Evolutionary conservation across 2,329 filamentous ascomycete species (phyloP).

Genomic region (Trichophaea hybrida): DNA sequence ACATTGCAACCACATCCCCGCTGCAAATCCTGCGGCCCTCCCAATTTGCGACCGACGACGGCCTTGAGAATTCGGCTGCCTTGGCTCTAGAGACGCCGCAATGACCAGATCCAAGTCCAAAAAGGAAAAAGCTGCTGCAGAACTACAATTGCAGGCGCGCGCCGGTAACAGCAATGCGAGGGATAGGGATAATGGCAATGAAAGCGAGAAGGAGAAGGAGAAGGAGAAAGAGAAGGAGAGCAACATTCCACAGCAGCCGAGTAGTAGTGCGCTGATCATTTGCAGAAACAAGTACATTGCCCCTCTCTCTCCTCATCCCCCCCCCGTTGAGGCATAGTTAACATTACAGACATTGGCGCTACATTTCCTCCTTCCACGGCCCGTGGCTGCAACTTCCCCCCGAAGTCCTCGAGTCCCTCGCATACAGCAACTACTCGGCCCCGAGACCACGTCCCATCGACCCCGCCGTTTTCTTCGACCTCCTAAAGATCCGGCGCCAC

Average conservation of each 20-base stretch:
- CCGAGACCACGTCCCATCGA: conserved; percentile 64
- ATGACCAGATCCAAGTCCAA: not conserved
- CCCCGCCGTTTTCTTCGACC: conserved; percentile 66
- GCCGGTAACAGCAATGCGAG: not conserved
- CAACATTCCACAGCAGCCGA: not conserved
- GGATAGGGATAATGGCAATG: not conserved
- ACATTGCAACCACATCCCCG: too few species aligned
- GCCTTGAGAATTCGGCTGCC: too few species aligned
- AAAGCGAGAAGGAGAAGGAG: not conserved
- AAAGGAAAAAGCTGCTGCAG: not conserved
- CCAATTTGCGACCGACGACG: too few species aligned
- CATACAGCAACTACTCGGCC: conserved; percentile 64
- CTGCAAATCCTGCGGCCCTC: too few species aligned
- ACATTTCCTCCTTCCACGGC: conserved; percentile 71
- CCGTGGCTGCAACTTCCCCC: conserved; percentile 68
- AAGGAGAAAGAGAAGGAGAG: not conserved
- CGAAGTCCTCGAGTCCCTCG: conserved; percentile 64
- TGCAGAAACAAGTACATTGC: conserved; percentile 19
- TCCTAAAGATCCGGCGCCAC: conserved; percentile 65
- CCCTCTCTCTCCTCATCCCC: not conserved
- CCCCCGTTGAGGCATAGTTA: not conserved
- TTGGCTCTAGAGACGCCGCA: not conserved
- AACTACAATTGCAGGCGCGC: not conserved
- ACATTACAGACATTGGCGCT: conserved; percentile 57
- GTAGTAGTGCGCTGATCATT: conserved; percentile 14